These are phyloP conservation scores for Leccinum solheimii DNA, from an alignment of 1,284 basidiomycete genomes.

Conservation along the genomic window DNA sequence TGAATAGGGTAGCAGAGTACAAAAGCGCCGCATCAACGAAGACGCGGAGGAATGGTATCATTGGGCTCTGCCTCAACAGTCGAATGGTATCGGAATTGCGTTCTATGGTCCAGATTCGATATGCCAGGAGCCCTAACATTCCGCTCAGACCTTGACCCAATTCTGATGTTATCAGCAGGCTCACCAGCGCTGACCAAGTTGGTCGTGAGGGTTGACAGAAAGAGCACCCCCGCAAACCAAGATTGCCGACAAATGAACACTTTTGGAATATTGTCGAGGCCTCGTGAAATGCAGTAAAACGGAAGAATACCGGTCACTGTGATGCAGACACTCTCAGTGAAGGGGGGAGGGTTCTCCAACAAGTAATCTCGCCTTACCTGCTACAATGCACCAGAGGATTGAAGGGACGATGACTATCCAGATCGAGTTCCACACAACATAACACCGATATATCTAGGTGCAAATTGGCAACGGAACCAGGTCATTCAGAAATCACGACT, in stretches of 20 bases:
- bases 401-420: constrained; percentile 24
- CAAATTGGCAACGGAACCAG: background rate
- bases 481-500: background rate
- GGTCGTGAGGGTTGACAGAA: constrained; percentile 31
- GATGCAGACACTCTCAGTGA: background rate
- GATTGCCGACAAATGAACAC: constrained; percentile 26
- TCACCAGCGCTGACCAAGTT: constrained; percentile 36
- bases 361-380: background rate
- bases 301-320: constrained; percentile 11
- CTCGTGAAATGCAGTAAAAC: constrained; percentile 15
- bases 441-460: constrained; percentile 33
- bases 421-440: constrained; percentile 28
- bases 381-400: constrained; percentile 25
- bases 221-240: constrained; percentile 34
- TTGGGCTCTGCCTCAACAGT: background rate
- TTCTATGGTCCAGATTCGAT: constrained; percentile 20
- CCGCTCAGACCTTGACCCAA: background rate
- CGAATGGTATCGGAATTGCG: constrained; percentile 1
- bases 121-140: constrained; percentile 13
- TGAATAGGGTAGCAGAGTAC: constrained; percentile 36
- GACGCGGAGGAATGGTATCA: constrained; percentile 30
- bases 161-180: background rate
- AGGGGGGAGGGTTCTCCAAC: background rate
- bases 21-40: constrained; percentile 37
- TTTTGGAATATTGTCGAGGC: constrained; percentile 17